Evolutionary conservation across 108 stramenopile genomes (phyloP).

Genomic region (Epipyxis sp.): DNA sequence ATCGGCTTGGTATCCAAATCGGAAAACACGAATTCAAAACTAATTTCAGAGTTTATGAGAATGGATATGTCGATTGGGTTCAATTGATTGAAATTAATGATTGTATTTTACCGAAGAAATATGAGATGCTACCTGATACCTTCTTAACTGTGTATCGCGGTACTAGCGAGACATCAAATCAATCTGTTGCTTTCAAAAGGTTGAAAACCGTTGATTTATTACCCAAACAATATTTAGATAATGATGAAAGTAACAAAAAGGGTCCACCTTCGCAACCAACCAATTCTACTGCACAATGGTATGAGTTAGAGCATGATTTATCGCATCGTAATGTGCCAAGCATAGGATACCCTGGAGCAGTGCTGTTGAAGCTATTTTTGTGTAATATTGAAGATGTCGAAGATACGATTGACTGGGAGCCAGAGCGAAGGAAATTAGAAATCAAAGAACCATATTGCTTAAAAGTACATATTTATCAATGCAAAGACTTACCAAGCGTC

Average conservation of each 20-base stretch:
- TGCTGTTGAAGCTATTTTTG: not conserved
- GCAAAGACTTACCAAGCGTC: not conserved
- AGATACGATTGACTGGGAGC: not conserved
- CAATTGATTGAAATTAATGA: not conserved
- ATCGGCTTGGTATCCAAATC: not conserved
- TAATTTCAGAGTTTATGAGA: not conserved
- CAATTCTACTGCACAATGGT: not conserved
- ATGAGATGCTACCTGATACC: not conserved
- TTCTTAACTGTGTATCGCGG: not conserved
- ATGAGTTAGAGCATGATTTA: not conserved
- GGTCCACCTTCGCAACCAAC: too few relatives aligned
- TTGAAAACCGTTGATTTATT: not conserved
- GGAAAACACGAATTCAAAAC: not conserved
- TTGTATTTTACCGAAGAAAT: not conserved
- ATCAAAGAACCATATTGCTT: not conserved
- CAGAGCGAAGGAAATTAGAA: not conserved
- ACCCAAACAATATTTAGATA: too few relatives aligned
- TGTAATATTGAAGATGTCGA: not conserved
- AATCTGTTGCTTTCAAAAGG: not conserved
- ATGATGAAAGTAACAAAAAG: not conserved
- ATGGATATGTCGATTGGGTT: not conserved
- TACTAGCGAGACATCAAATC: not conserved
- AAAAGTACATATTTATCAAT: not conserved
- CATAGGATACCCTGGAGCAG: not conserved
- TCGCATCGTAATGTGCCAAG: not conserved